Percentiles rank a stretch among this genome's conserved stretches.
Conservation (phyloP, 305 asterid genomes). For the Andrographis paniculata region DNA sequence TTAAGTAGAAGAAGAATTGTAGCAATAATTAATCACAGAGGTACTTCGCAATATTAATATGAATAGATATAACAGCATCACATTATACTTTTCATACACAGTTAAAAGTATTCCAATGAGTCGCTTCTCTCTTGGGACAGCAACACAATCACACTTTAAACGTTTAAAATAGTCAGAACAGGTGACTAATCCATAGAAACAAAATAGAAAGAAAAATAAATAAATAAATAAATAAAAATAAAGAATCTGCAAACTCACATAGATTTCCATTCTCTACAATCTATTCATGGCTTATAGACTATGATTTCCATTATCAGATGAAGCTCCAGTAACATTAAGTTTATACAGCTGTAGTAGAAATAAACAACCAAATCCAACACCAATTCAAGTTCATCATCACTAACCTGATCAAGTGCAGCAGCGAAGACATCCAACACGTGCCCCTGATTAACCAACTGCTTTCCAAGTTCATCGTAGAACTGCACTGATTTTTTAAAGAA, state of each 20-base stretch:
- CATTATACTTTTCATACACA: too few relatives aligned
- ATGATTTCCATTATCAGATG: background rate
- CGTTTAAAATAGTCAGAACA: too few relatives aligned
- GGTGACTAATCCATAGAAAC: too few relatives aligned
- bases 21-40: background rate
- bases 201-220: too few relatives aligned
- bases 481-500: conserved; percentile 74
- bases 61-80: background rate
- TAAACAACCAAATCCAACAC: conserved; percentile 11
- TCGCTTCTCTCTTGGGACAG: too few relatives aligned
- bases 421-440: conserved; percentile 94
- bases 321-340: conserved; percentile 4
- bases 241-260: too few relatives aligned
- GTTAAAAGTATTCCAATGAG: too few relatives aligned
- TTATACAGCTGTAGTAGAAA: conserved; percentile 4
- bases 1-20: background rate
- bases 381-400: conserved; percentile 12
- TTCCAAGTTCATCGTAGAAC: conserved; percentile 79
- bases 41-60: background rate
- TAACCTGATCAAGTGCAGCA: conserved; percentile 98
- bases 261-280: too few relatives aligned
- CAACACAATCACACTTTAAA: too few relatives aligned
- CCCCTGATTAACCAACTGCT: conserved; percentile 79
- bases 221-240: too few relatives aligned
- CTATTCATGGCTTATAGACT: too few relatives aligned